phyloP scores from a whole-genome alignment of 805 yeast genomes.

The Candida ovalis region DNA sequence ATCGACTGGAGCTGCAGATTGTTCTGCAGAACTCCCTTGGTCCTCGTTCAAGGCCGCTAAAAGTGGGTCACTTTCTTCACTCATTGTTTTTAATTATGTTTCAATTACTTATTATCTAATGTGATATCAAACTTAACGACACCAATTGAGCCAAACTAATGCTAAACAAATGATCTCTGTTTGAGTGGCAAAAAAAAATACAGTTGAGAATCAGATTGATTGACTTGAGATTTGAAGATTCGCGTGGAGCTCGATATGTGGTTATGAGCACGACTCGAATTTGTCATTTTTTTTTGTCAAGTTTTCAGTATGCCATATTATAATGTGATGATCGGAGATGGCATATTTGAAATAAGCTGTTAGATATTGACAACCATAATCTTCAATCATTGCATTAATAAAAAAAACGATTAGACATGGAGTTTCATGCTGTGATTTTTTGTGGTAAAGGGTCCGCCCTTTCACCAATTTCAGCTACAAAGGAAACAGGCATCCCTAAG shows the following conservation, averaged over 20 bases:
- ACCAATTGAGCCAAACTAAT: not conserved
- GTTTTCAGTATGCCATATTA: too few species aligned
- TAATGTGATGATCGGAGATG: too few species aligned
- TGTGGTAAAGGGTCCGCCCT: conserved; percentile 82
- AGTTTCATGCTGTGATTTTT: conserved; percentile 83
- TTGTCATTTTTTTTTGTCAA: not conserved
- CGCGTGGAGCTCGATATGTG: not conserved
- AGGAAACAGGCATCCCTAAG: conserved; percentile 68
- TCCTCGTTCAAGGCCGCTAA: conserved; percentile 59
- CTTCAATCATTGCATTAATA: too few species aligned
- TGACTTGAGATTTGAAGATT: not conserved
- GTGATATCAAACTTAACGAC: not conserved
- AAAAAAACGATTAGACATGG: conserved; percentile 46
- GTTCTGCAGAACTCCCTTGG: not conserved
- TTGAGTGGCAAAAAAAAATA: not conserved
- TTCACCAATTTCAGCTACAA: conserved; percentile 63
- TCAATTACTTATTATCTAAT: not conserved
- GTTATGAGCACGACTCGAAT: conserved; percentile 1
- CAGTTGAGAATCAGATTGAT: too few species aligned
- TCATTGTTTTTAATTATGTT: conserved; percentile 18
- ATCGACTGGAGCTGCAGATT: conserved; percentile 11
- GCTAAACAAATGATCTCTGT: not conserved
- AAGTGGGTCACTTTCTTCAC: conserved; percentile 67
- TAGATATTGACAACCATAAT: too few species aligned
- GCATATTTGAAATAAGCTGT: too few species aligned